Conservation (phyloP, 805 yeast genomes). For the Ogataea nitratoaversa region DNA sequence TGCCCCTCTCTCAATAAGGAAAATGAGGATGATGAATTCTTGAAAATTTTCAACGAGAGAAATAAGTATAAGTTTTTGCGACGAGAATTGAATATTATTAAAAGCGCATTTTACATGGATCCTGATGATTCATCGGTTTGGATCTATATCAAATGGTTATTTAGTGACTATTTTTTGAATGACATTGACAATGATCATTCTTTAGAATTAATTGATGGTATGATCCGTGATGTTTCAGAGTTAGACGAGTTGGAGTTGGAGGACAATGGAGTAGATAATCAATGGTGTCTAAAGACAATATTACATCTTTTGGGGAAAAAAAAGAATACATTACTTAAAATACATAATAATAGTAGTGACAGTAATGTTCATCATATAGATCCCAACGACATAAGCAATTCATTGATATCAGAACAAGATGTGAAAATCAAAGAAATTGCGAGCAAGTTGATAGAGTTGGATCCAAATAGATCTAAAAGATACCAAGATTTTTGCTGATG, state of each 20-base stretch:
- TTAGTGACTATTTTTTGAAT: conserved; percentile 40
- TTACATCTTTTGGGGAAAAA: conserved; percentile 41
- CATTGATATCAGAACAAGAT: conserved; percentile 13
- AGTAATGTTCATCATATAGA: conserved; percentile 12
- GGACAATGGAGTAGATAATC: conserved; percentile 57
- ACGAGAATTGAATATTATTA: conserved; percentile 63
- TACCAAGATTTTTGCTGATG: conserved; percentile 37
- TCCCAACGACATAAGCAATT: conserved; percentile 7
- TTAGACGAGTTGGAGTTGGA: conserved; percentile 70
- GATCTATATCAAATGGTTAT: conserved; percentile 83
- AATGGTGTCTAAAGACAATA: conserved; percentile 69
- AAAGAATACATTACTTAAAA: neutral
- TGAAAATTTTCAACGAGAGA: conserved; percentile 14
- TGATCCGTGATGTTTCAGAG: conserved; percentile 50
- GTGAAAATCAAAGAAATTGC: conserved; percentile 33
- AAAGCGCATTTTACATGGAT: conserved; percentile 86
- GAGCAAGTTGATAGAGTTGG: conserved; percentile 44
- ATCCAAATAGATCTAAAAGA: conserved; percentile 62
- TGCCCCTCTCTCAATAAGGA: conserved; percentile 13
- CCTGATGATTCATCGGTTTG: conserved; percentile 93
- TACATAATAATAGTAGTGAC: neutral
- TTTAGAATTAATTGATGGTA: conserved; percentile 36
- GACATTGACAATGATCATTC: conserved; percentile 26
- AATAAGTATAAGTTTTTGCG: conserved; percentile 32
- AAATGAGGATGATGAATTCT: conserved; percentile 10